Evolutionary conservation across 345 rosid genomes (phyloP).

Genomic region (Jatropha curcas): DNA sequence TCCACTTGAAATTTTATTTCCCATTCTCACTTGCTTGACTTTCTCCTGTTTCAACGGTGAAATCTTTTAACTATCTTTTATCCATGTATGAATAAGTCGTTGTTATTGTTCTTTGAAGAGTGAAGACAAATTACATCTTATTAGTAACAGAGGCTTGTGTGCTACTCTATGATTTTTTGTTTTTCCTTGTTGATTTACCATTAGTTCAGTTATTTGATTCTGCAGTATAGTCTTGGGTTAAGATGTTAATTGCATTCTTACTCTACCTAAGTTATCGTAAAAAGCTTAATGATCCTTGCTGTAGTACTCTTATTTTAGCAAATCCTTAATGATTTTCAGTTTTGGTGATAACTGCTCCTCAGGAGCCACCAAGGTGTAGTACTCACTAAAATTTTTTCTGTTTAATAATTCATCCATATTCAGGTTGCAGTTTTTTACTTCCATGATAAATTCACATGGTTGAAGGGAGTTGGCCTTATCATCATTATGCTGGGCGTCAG

Average conservation of each 20-base stretch:
- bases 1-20: background rate
- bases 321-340: background rate
- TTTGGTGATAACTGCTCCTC: background rate
- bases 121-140: background rate
- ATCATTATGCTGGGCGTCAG: conserved; percentile 86
- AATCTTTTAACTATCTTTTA: background rate
- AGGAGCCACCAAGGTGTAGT: background rate
- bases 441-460: conserved; percentile 92
- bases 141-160: background rate
- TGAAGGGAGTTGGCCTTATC: conserved; percentile 84
- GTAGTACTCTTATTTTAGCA: background rate
- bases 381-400: background rate
- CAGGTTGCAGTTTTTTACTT: conserved; percentile 99
- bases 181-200: background rate
- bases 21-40: background rate
- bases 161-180: background rate
- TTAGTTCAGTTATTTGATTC: background rate
- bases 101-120: background rate
- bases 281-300: background rate
- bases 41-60: no score
- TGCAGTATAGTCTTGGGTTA: background rate
- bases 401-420: conserved; percentile 14
- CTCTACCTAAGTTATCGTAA: background rate
- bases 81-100: background rate
- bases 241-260: background rate